Evolutionary conservation across 2,329 filamentous ascomycete genomes (phyloP).

Genomic region (Aspergillus fischeri): DNA sequence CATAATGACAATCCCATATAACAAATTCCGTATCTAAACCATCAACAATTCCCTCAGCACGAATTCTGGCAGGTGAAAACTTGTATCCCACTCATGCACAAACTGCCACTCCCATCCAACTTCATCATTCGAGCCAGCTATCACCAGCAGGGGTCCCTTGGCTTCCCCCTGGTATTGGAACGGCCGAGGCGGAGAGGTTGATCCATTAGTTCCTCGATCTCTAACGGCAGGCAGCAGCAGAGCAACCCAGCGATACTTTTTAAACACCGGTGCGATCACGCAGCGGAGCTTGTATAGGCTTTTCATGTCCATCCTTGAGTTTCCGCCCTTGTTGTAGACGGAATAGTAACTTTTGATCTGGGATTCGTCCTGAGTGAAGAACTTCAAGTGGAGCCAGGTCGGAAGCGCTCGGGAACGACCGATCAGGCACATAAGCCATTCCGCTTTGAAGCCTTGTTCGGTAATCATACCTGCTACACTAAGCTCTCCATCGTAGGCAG

Average conservation of each 20-base stretch:
- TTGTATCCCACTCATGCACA: conserved; percentile 9
- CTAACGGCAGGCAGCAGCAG: conserved; percentile 1
- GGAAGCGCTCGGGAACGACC: not conserved
- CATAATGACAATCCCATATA: too few species aligned
- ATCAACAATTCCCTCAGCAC: conserved; percentile 2
- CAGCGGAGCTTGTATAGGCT: not conserved
- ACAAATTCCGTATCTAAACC: not conserved
- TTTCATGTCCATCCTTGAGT: not conserved
- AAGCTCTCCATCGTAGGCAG: conserved; percentile 4
- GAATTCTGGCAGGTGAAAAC: conserved; percentile 7
- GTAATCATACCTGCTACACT: not conserved
- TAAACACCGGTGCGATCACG: conserved; percentile 2
- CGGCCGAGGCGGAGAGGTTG: not conserved
- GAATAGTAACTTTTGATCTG: not conserved
- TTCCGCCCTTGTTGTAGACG: not conserved
- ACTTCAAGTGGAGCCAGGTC: not conserved
- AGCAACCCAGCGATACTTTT: conserved; percentile 4
- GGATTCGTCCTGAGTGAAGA: not conserved
- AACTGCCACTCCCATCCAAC: conserved; percentile 8
- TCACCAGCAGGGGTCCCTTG: conserved; percentile 2
- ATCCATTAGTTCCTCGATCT: not conserved
- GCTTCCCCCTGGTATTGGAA: conserved; percentile 5
- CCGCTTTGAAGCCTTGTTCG: conserved; percentile 2
- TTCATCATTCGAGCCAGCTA: conserved; percentile 1
- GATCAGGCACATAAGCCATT: conserved; percentile 4